Evolutionary conservation across 352 stramenopile genomes (phyloP), one percentile per base, ranked within the genome.

Genomic region (Phytophthora litchii): DNA sequence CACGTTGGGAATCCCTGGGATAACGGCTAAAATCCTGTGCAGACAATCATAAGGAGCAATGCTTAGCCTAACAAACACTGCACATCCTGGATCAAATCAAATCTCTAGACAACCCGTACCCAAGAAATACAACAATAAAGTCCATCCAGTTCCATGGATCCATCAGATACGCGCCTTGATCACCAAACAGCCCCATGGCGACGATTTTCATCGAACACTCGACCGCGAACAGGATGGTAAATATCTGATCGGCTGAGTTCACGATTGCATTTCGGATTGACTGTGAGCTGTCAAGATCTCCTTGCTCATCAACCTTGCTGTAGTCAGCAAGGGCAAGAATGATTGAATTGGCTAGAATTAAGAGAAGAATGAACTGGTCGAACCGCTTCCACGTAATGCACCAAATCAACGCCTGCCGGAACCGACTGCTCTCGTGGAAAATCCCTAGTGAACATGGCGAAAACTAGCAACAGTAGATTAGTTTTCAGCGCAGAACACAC

Each of bases 101-200:
- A 34, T 12, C 7, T 9, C 3, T 34, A 34, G 4, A 34, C 29
- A 34, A 21, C 11, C 64, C 64, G 12, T 74, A 96, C 80, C 84
- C 87, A 49, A 88, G 78, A 58, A 88, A 81, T 14, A 97, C 91
- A 42, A 97, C 88, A 45, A 94, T 60, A 60, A 97, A 97, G 54
- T 97, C 91, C 55, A 97, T 80, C 48, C 84, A 79, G 43, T 97
- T 97, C 91, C 88, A 97, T 11, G 81, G 64, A 54, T 97, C 86
- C 60, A 82, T 82, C 16, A 95, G 70, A 56, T 97, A 97, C n/a
- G 69, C 71, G 3, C 83, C 81, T 54, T 85, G 53, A 2, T 89
- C 86, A 1, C 78, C 65, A 40, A 89, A 69, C 34, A 92, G 70
- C 0, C 91, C 91, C 74, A 96, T 86, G 20, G 84, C 86, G 25